Evolutionary conservation across 805 yeast genomes (phyloP).

Genomic region (Brettanomyces nanus): DNA sequence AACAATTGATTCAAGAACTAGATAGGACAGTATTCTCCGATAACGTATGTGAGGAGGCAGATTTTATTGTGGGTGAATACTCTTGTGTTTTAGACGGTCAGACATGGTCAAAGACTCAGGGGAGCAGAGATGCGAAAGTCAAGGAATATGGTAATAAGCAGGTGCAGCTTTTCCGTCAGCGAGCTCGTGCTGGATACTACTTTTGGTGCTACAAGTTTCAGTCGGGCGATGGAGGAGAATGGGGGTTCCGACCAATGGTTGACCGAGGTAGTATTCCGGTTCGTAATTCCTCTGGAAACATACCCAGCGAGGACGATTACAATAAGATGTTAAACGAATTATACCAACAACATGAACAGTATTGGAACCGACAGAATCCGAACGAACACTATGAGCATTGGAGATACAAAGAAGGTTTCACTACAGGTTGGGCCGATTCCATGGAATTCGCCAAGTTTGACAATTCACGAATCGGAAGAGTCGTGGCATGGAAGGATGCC

Average conservation of each 20-base stretch:
- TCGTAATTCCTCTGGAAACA: constrained; percentile 11
- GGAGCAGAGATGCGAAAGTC: constrained; percentile 47
- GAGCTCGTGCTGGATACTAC: constrained; percentile 64
- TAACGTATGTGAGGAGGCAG: constrained; percentile 35
- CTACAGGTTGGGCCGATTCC: constrained; percentile 68
- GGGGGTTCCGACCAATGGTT: constrained; percentile 83
- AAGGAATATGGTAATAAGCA: constrained; percentile 55
- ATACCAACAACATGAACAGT: constrained; percentile 41
- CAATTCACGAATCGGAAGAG: constrained; percentile 68
- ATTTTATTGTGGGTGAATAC: constrained; percentile 80
- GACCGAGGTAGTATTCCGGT: constrained; percentile 49
- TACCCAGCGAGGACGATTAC: constrained; percentile 35
- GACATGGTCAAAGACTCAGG: constrained; percentile 53
- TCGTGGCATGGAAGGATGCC: constrained; percentile 56
- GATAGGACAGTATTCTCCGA: constrained; percentile 40
- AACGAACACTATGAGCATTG: constrained; percentile 68
- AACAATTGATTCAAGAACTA: constrained; percentile 52
- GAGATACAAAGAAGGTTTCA: constrained; percentile 73
- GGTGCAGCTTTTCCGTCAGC: constrained; percentile 33
- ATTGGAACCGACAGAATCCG: constrained; percentile 59
- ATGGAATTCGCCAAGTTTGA: constrained; percentile 58
- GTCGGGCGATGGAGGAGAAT: constrained; percentile 90
- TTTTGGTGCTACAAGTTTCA: constrained; percentile 91
- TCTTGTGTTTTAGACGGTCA: constrained; percentile 77
- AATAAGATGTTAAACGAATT: constrained; percentile 32